Evolutionary conservation across 1,284 basidiomycete genomes (phyloP), one percentile per base, ranked within the genome.

Genomic region (Veloboletus limbatus): DNA sequence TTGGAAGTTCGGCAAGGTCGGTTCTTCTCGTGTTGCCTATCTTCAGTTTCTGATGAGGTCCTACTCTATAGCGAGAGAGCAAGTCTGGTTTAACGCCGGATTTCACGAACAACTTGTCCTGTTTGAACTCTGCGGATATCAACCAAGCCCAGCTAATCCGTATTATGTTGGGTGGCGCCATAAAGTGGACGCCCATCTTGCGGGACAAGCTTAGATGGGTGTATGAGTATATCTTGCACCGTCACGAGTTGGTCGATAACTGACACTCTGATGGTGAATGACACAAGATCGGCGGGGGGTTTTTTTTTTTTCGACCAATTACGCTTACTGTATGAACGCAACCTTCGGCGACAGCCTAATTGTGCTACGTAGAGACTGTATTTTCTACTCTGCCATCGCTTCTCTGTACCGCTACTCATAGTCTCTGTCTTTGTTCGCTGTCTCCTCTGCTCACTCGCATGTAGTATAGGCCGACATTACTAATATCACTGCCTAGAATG

Each of bases 21-120:
- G 49, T 38, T 33, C 18, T 28, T 41, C 21, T 21, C n/a, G 43
- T 35, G 33, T 39, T 39, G 11, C 25, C 13, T 20, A 27, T 42
- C 40, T 33, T 24, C 26, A 21, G 32, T 50, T 30, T 34, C 43
- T 55, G 40, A 51, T 39, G 8, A 40, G 40, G 40, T 40, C 8
- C 31, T 26, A 25, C 27, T 40, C 30, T 16, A 21, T 54, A 87
- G 85, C 77, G 43, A 83, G 87, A 43, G 82, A 86, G 62, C 84
- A 88, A 59, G 84, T 88, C 33, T 88, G 87, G 85, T 76, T 80
- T 40, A 86, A 82, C 53, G 77, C 81, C 11, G 86, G 87, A 34
- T 89, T 90, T 65, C 76, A 84, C 52, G 83, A 88, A 65, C 86
- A 89, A 59, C 75, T 89, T 25, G 81, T 86, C 22, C 68, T 90